Conservation (phyloP, 805 yeast genomes). For the Crinitomyces ghanaensis region DNA sequence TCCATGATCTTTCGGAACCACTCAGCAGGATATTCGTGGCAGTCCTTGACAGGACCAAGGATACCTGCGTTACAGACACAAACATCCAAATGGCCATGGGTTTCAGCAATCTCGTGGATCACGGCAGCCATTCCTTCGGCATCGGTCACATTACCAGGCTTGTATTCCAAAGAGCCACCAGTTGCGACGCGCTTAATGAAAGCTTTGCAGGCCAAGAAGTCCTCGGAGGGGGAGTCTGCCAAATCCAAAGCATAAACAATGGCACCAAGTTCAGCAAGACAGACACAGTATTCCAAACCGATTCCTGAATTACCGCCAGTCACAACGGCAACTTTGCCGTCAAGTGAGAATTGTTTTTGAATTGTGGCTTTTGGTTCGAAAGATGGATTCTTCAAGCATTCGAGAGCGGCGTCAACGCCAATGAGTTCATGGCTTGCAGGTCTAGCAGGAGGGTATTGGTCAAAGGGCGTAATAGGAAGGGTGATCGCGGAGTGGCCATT, state of each 20-base stretch:
- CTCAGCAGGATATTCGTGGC: constrained; percentile 41
- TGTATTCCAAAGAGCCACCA: constrained; percentile 28
- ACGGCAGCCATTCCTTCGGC: constrained; percentile 28
- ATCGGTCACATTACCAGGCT: constrained; percentile 41
- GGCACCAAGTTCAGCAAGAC: constrained; percentile 34
- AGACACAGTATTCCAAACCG: constrained; percentile 33
- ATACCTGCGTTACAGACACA: constrained; percentile 69
- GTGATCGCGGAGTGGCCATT: constrained; percentile 1
- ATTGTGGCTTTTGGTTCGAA: constrained; percentile 19
- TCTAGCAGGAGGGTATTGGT: constrained; percentile 15
- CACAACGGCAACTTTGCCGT: constrained; percentile 33
- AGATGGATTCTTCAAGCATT: constrained; percentile 17
- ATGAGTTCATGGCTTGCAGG: constrained; percentile 18
- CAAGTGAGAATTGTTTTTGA: constrained; percentile 31
- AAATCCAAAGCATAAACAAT: constrained; percentile 29
- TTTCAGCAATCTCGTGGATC: constrained; percentile 34
- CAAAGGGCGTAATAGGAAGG: constrained; percentile 18
- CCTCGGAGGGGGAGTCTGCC: constrained; percentile 18
- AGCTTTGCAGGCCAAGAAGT: constrained; percentile 16
- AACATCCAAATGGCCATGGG: constrained; percentile 50
- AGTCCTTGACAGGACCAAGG: constrained; percentile 32
- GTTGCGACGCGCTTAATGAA: constrained; percentile 20
- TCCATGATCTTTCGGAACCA: constrained; percentile 56
- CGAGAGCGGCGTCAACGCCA: constrained; percentile 22
- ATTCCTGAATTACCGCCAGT: constrained; percentile 37